A percentile compares a stretch with the other conserved stretches of the same genome.
These are phyloP conservation scores for Larix sibirica DNA, from an alignment of 83 land plant species.

Conservation along the genomic window DNA sequence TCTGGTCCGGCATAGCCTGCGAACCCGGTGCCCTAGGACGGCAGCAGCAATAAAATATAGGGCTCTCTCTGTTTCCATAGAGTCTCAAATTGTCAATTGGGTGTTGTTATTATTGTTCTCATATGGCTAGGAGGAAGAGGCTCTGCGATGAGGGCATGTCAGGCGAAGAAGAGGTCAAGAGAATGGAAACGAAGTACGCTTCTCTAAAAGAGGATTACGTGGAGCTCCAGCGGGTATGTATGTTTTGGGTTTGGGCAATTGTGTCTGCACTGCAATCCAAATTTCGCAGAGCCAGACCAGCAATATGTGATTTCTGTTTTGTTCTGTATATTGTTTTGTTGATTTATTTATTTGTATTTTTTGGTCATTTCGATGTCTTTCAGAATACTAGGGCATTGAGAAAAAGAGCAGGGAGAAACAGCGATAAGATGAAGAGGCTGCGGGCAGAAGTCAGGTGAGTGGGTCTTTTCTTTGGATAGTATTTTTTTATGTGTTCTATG, in stretches of 20 bases:
- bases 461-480: neutral
- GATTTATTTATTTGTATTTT: neutral
- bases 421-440: neutral
- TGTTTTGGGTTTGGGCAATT: neutral
- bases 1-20: neutral
- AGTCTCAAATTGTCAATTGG: neutral
- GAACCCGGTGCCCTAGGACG: neutral
- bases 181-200: neutral
- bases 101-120: neutral
- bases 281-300: neutral
- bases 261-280: neutral
- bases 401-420: neutral
- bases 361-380: neutral
- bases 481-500: neutral
- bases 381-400: neutral
- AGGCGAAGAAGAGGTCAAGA: neutral
- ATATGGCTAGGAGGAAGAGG: neutral
- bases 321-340: neutral
- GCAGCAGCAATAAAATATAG: neutral
- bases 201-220: neutral
- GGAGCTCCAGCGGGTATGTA: neutral
- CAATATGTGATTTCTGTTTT: neutral
- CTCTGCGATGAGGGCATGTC: neutral
- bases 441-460: neutral
- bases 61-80: neutral